Base-by-base conservation (phyloP, 768 basidiomycete genomes). In the Lactifluus echinatus region DNA sequence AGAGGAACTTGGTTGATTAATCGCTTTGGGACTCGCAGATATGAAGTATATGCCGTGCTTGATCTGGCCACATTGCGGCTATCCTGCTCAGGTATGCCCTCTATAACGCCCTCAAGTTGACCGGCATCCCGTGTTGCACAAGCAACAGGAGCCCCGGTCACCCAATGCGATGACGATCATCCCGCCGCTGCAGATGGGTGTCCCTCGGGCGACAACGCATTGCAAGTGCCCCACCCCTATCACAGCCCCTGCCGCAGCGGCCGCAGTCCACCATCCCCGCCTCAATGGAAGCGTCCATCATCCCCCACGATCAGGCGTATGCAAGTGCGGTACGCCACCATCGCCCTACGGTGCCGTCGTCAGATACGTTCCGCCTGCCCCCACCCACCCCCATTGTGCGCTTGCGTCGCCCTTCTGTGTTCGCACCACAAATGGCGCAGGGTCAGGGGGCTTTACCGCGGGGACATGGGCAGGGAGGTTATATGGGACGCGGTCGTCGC, bases 21-120 rank as follows among this genome's bases (percentile, higher is more conserved):
- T 8, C 3, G 12, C 12, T 28, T n/a, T 37, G 14, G 7, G 14
- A n/a, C n/a, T n/a, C 21, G 44, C 21, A 59, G 57, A 54, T 31
- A 48, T 59, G 4, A 42, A 42, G 33, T 54, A 59, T 40, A 59
- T 52, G 8, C 57, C 52, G 5, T 54, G 57, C 21, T 10, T 59
- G 19, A 54, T 40, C 33, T 54, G 33, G 31, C 57, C 57, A 23
- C 57, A 31, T 5, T 59, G 52, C 40, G 52, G 57, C 3, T 54
- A 43, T 17, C 57, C 57, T 15, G 19, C 15, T 12, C 23, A 14
- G 4, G 10, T 3, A 24, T 59, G 57, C 31, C 24, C 40, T 4
- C 46, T 59, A 40, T 53, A 59, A 8, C 52, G 54, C 29, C 51
- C 19, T 8, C 57, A 58, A 14, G 45, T 58, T 8, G 51, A 58